Base-by-base conservation (phyloP, 2,329 filamentous ascomycete genomes). In the Sordariomycetes sp. region DNA sequence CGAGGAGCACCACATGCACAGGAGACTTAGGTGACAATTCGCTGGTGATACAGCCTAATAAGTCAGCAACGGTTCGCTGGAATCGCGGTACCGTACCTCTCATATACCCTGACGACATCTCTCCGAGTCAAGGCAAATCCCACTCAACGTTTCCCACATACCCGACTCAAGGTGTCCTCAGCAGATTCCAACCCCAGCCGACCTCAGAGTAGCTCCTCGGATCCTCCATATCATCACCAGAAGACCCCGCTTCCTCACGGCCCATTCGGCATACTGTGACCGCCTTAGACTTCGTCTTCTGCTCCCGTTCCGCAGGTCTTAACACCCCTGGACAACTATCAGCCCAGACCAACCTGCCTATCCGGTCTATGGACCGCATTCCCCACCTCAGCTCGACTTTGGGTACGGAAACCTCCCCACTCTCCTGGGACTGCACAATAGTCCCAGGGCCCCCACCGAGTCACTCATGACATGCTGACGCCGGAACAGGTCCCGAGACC, bases 311-410 rank as follows among this genome's bases (percentile, higher is more conserved):
- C 7, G 37, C 35, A 22, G 28, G 50, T 35, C 55, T 43, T 37
- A 57, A 22, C 55, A 57, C 28, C 43, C 12, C 46, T 28, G 18
- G 11, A 24, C 32, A 28, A 43, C 20, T 18, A 52, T 57, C 55
- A 57, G 46, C 25, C 55, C 55, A 52, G 55, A 57, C 51, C 46
- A 37, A 57, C 37, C 48, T 57, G 43, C 25, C 24, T 43, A 51
- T 51, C 14, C 28, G 20, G 40, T 57, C 48, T 43, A 57, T 57
- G 55, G 55, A 46, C 55, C 43, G 46, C 46, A 28, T 16, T 50
- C 37, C 54, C 40, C n/a, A 37, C 22, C 37, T 20, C 40, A 25
- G 43, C 54, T 34, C 50, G 16, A 25, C 54, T 52, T 57, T 57
- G 43, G 55, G 55, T 57, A 52, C 34, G 55, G n/a, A 57, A 12